Evolutionary conservation across 176 grass and related monocot genomes (phyloP).

Genomic region (Alloteropsis semialata): DNA sequence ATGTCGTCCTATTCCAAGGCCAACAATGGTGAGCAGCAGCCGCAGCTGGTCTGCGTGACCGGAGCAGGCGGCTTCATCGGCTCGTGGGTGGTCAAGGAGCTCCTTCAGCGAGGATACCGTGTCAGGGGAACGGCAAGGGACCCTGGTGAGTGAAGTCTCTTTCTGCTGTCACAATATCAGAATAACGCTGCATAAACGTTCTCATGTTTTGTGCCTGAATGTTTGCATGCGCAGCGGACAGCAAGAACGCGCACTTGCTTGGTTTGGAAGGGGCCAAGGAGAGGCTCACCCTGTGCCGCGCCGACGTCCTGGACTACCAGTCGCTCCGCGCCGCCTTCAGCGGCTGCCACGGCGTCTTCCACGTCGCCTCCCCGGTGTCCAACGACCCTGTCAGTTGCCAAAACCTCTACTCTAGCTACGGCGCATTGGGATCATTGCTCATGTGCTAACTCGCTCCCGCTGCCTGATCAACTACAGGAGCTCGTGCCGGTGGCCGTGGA

Average conservation of each 20-base stretch:
- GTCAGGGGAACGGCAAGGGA: conserved; percentile 55
- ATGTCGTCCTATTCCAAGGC: background rate
- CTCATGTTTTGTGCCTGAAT: background rate
- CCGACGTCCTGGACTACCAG: conserved; percentile 33
- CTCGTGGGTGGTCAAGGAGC: conserved; percentile 47
- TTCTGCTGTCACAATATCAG: background rate
- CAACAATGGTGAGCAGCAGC: background rate
- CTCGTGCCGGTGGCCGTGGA: conserved; percentile 45
- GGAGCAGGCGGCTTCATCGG: conserved; percentile 55
- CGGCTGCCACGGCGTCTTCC: conserved; percentile 58
- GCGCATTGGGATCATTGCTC: background rate
- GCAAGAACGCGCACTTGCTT: conserved; percentile 44
- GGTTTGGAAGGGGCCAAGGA: conserved; percentile 24
- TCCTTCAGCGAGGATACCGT: conserved; percentile 41
- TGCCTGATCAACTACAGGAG: background rate
- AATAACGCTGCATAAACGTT: background rate
- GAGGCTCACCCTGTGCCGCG: conserved; percentile 43
- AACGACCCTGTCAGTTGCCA: conserved; percentile 9
- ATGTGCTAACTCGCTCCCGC: background rate
- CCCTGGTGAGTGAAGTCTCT: background rate
- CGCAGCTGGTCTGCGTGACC: conserved; percentile 44
- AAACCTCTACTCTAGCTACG: background rate
- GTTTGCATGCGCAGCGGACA: background rate
- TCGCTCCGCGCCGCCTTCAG: conserved; percentile 30
- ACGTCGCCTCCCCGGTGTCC: conserved; percentile 50